Conservation (phyloP, 352 stramenopile genomes). For the Elongisporangium undulatum region DNA sequence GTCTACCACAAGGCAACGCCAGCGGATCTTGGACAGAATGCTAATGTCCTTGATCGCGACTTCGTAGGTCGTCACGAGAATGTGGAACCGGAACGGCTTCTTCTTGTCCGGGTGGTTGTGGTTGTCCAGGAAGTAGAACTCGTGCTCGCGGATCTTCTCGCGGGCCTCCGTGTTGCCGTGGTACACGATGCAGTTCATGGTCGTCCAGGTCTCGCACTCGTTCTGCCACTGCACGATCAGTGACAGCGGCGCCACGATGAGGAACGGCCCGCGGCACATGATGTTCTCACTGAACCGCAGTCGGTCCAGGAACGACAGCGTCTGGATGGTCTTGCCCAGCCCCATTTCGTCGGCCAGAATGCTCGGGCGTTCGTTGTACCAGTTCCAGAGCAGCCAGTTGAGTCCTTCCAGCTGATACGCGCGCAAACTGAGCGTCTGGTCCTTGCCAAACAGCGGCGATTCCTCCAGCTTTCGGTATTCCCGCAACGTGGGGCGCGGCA, state of each 20-base stretch:
- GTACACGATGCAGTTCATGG: constrained; percentile 99
- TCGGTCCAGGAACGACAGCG: constrained; percentile 92
- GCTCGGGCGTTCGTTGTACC: constrained; percentile 85
- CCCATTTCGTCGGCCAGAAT: constrained; percentile 91
- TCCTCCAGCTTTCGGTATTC: constrained; percentile 86
- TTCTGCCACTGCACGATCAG: constrained; percentile 99
- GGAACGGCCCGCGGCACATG: constrained; percentile 91
- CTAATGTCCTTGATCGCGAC: constrained; percentile 88
- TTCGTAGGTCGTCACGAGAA: constrained; percentile 90
- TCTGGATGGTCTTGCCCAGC: constrained; percentile 93
- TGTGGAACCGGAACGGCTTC: constrained; percentile 87
- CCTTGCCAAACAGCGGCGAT: constrained; percentile 68
- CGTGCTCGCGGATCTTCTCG: constrained; percentile 92
- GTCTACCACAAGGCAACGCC: constrained; percentile 87
- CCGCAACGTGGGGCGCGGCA: constrained; percentile 63
- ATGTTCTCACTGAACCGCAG: constrained; percentile 90
- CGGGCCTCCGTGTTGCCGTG: constrained; percentile 94
- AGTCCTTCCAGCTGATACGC: constrained; percentile 86
- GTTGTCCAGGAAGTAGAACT: constrained; percentile 90
- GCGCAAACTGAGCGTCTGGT: constrained; percentile 67
- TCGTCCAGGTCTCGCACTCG: constrained; percentile 98
- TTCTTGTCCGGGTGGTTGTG: constrained; percentile 74
- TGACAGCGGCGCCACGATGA: constrained; percentile 98
- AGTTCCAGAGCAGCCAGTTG: constrained; percentile 90
- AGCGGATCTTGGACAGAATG: constrained; percentile 94